Percentiles rank a stretch among this genome's conserved stretches.
These are phyloP conservation scores for Hagleromyces aurorensis DNA, from an alignment of 805 yeast species.

Conservation along the genomic window DNA sequence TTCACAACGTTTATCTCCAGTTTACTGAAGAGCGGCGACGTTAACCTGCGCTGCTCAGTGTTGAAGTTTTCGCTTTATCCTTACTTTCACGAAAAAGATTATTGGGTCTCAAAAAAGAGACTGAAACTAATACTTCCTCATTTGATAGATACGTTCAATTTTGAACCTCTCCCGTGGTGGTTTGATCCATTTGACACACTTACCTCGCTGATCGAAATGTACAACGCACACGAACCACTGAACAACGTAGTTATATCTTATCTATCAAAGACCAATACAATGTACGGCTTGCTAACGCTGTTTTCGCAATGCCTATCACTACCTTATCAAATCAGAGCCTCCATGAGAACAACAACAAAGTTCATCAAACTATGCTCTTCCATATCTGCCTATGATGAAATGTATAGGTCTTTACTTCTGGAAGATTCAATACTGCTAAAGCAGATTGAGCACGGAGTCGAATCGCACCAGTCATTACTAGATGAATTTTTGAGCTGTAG, in stretches of 20 bases:
- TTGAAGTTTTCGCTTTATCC: conserved; percentile 17
- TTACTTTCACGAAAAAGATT: conserved; percentile 7
- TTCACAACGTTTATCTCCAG: conserved; percentile 18
- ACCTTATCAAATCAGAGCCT: conserved; percentile 10
- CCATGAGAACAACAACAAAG: conserved; percentile 16
- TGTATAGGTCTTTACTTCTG: conserved; percentile 19
- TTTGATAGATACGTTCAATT: conserved; percentile 21
- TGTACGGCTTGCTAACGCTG: conserved; percentile 19
- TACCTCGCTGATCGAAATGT: conserved; percentile 15
- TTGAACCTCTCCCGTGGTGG: conserved; percentile 26
- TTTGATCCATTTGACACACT: conserved; percentile 26
- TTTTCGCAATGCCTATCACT: conserved; percentile 19
- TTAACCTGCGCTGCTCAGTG: conserved; percentile 18
- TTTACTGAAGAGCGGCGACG: conserved; percentile 17
- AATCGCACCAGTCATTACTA: conserved; percentile 16
- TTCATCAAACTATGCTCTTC: conserved; percentile 24
- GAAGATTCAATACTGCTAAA: conserved; percentile 15
- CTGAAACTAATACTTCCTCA: conserved; percentile 21
- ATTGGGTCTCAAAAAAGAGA: conserved; percentile 11
- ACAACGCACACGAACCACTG: conserved; percentile 18
- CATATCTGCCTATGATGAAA: conserved; percentile 25
- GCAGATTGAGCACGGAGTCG: conserved; percentile 19
- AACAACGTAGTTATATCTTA: conserved; percentile 23
- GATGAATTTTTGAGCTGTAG: conserved; percentile 16
- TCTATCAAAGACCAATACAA: conserved; percentile 19